These are phyloP conservation scores for Perkinsus chesapeaki DNA, from an alignment of 169 alveolate species.

Conservation along the genomic window DNA sequence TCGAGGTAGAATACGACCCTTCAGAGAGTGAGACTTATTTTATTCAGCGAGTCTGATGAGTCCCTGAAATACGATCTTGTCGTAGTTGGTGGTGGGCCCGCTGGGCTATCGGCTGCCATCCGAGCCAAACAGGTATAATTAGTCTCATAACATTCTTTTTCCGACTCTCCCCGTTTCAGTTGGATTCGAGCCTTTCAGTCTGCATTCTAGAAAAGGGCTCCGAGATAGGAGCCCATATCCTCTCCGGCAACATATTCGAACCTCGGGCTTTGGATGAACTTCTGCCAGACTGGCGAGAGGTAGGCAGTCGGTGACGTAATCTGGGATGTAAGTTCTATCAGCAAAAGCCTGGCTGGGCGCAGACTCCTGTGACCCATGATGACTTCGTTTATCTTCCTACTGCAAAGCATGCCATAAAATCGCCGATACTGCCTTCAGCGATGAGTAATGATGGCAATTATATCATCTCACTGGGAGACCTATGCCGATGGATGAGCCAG, in stretches of 20 bases:
- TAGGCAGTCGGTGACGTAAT: background rate
- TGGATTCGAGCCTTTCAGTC: slow-evolving; percentile 44
- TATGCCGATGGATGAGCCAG: slow-evolving; percentile 69
- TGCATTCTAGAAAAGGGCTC: slow-evolving; percentile 68
- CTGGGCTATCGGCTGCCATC: slow-evolving; percentile 71
- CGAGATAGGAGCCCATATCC: slow-evolving; percentile 59
- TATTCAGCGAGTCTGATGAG: background rate
- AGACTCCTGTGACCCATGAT: slow-evolving; percentile 40
- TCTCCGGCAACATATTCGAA: slow-evolving; percentile 58
- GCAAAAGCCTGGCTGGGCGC: slow-evolving; percentile 28
- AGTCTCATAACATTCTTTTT: background rate
- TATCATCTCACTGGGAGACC: slow-evolving; percentile 62
- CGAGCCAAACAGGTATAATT: slow-evolving; percentile 40
- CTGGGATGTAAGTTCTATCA: background rate
- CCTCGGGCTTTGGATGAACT: slow-evolving; percentile 59
- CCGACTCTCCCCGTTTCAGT: background rate
- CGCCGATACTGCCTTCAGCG: slow-evolving; percentile 54
- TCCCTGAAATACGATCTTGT: slow-evolving; percentile 50
- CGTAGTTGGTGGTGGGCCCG: slow-evolving; percentile 78
- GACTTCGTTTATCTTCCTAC: slow-evolving; percentile 23
- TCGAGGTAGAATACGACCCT: too few relatives aligned
- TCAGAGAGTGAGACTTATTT: too few relatives aligned
- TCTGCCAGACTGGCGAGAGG: slow-evolving; percentile 58
- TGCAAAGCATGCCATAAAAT: slow-evolving; percentile 21
- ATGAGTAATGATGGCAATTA: slow-evolving; percentile 57